A percentile compares a stretch with the other conserved stretches of the same genome.
These are phyloP conservation scores for Leishmania major DNA, from an alignment of 208 protist genomes.

Conservation along the genomic window DNA sequence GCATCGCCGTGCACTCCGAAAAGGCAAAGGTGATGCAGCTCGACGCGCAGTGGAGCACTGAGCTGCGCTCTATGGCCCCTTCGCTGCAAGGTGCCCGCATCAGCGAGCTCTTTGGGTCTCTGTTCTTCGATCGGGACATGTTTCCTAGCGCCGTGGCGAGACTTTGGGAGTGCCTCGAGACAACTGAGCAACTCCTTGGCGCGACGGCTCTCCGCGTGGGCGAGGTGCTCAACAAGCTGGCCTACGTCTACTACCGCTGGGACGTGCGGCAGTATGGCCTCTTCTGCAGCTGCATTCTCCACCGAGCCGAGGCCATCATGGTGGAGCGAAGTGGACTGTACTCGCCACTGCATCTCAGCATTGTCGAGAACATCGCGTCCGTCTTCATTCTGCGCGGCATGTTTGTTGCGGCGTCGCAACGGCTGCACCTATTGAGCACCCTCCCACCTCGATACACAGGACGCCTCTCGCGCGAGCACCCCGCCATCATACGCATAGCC, in stretches of 20 bases:
- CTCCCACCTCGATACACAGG: slow-evolving; percentile 43
- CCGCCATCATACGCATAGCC: slow-evolving; percentile 37
- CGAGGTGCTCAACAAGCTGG: slow-evolving; percentile 56
- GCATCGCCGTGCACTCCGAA: slow-evolving; percentile 30
- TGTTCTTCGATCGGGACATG: slow-evolving; percentile 44
- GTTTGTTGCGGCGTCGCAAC: slow-evolving; percentile 48
- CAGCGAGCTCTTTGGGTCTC: slow-evolving; percentile 46
- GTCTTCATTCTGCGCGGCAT: slow-evolving; percentile 51
- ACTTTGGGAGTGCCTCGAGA: slow-evolving; percentile 54
- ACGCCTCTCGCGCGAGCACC: slow-evolving; percentile 53
- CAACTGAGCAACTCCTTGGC: slow-evolving; percentile 43
- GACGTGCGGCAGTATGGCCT: slow-evolving; percentile 47
- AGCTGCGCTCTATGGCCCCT: slow-evolving; percentile 28
- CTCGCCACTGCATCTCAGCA: slow-evolving; percentile 50
- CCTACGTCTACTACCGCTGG: slow-evolving; percentile 62
- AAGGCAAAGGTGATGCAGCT: slow-evolving; percentile 33
- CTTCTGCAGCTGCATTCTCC: slow-evolving; percentile 55
- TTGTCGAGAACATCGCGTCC: slow-evolving; percentile 53
- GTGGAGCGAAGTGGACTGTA: slow-evolving; percentile 34
- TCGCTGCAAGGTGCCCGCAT: slow-evolving; percentile 38
- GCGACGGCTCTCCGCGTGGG: slow-evolving; percentile 34
- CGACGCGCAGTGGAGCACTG: slow-evolving; percentile 38
- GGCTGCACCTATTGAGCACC: slow-evolving; percentile 35
- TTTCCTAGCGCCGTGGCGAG: slow-evolving; percentile 36
- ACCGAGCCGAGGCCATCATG: slow-evolving; percentile 53